Evolutionary conservation across 164 flowering plant genomes (phyloP).

Genomic region (Piper longum): DNA sequence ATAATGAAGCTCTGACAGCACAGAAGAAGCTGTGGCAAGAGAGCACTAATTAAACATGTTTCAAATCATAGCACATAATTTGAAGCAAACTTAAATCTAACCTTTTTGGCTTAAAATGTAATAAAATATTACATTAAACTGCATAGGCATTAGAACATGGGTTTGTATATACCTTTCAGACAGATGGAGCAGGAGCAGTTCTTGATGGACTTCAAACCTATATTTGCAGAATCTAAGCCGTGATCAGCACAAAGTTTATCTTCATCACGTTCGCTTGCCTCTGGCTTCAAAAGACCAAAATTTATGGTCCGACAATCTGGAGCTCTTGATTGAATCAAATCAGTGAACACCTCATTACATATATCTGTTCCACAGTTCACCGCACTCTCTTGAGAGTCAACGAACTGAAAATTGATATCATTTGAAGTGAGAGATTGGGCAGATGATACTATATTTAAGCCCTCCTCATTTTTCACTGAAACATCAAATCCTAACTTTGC

Average conservation of each 20-base stretch:
- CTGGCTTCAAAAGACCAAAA: constrained; percentile 19
- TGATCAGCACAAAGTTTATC: constrained; percentile 12
- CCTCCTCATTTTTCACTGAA: constrained; percentile 4
- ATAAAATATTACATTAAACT: neutral
- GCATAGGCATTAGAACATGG: neutral
- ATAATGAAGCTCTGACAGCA: constrained; percentile 80
- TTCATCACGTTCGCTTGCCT: constrained; percentile 12
- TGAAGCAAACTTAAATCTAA: neutral
- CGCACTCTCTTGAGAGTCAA: constrained; percentile 4
- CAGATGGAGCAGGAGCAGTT: constrained; percentile 78
- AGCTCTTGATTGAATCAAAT: neutral
- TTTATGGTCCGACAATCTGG: constrained; percentile 25
- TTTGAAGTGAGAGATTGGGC: neutral
- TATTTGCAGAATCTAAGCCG: constrained; percentile 14
- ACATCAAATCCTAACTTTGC: constrained; percentile 5
- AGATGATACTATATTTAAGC: constrained; percentile 6
- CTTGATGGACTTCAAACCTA: constrained; percentile 27
- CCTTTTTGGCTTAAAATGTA: neutral
- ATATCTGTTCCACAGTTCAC: constrained; percentile 11
- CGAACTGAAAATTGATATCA: constrained; percentile 1
- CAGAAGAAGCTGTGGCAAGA: constrained; percentile 48
- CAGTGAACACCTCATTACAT: constrained; percentile 12
- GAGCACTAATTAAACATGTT: neutral
- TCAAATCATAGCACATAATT: neutral
- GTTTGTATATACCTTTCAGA: constrained; percentile 48